Evolutionary conservation across 192 early-diverging fungal species (phyloP), one percentile per base, ranked within the genome.

Genomic region (Backusella liffmaniae): DNA sequence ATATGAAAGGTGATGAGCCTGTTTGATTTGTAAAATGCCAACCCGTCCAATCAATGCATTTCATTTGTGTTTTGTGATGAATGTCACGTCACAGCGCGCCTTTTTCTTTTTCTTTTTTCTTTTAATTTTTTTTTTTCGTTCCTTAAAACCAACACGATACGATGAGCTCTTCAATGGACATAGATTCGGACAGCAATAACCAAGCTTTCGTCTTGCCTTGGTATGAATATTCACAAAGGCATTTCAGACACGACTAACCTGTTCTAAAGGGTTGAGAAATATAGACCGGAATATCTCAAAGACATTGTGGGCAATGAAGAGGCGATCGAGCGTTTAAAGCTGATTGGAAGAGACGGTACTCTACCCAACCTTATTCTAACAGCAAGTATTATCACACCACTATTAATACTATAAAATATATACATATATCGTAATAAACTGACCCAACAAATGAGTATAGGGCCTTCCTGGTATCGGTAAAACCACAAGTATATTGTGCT

Each of bases 381-480:
- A 15, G 94, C 91, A 89, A 71, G 81, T 75, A 35, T 41, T 18
- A n/a, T 21, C 18, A 7, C 18, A 6, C 5, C 46, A n/a, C 46
- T 16, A 49, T 0, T 32, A 30, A 53, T 39, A 7, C 1, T 21
- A 44, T 4, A 10, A 36, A 13, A 21, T 23, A 36, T 18, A 39
- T 0, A 36, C 13, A 21, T 23, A 36, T 18, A 39, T 0, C 5
- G 15, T 5, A 35, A 9, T 12, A 51, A 4, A 23, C 42, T 5
- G 73, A n/a, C n/a, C 70, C 1, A 26, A 32, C 21, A 23, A 9
- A 9, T 12, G n/a, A 35, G 10, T 18, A 32, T 74, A 92, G 89
- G 96, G 98, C 21, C 86, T 94, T 13, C 98, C 98, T 0, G 98
- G 98, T 70, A 98, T 98, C 69, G 98, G 98, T 70, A 99, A 99